phyloP scores from a whole-genome alignment of 176 grass and related monocot species.

The Canna indica region DNA sequence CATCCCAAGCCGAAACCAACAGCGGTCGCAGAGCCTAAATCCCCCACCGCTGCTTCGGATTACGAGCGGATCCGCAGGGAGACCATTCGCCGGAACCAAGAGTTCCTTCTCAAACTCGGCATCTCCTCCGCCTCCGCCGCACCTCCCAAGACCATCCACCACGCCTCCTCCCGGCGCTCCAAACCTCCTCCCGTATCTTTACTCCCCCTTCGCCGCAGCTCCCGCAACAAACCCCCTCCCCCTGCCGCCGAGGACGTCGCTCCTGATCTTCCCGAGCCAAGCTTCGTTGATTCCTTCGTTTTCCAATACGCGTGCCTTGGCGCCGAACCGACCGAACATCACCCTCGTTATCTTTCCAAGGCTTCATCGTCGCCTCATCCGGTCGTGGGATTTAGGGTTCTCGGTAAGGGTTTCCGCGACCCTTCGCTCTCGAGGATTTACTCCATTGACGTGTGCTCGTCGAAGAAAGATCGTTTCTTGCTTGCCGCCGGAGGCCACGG shows the following conservation, averaged over 20 bases:
- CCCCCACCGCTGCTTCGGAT: background rate
- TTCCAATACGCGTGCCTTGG: background rate
- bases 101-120: slow-evolving; percentile 9
- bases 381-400: background rate
- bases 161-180: background rate
- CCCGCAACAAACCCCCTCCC: background rate
- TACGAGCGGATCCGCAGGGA: slow-evolving; percentile 11
- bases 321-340: background rate
- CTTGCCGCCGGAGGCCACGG: background rate
- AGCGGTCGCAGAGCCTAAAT: background rate
- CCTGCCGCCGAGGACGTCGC: background rate
- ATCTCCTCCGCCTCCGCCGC: background rate
- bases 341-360: background rate
- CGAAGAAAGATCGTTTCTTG: background rate
- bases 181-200: background rate
- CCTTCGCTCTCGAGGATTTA: slow-evolving; percentile 11
- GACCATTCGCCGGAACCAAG: slow-evolving; percentile 17
- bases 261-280: background rate
- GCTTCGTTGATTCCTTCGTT: background rate
- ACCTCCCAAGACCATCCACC: background rate
- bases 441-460: background rate
- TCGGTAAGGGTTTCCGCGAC: slow-evolving; percentile 4
- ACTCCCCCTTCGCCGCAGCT: background rate
- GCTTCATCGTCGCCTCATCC: background rate
- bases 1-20: background rate